Conservation (phyloP, 345 rosid species). For the Ricinus communis region DNA sequence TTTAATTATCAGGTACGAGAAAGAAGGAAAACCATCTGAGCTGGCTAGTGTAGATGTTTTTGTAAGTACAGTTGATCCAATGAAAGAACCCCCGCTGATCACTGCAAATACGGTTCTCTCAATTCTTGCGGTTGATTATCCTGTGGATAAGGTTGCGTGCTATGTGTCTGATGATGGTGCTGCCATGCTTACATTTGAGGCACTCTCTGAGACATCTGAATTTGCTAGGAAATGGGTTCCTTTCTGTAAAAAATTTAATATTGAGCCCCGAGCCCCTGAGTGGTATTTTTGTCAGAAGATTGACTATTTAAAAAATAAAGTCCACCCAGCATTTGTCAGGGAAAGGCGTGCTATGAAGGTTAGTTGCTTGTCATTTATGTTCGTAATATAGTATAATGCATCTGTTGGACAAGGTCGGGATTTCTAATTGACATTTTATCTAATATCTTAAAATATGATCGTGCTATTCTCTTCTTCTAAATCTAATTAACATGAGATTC, state of each 20-base stretch:
- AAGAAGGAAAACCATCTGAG: constrained; percentile 91
- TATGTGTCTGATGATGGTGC: constrained; percentile 99
- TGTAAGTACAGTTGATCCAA: constrained; percentile 96
- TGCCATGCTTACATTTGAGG: constrained; percentile 99
- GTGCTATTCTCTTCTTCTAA: neutral
- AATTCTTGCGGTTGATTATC: constrained; percentile 97
- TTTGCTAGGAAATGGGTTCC: constrained; percentile 99
- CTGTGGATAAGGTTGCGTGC: constrained; percentile 88
- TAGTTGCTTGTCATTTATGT: constrained; percentile 15
- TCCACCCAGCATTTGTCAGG: constrained; percentile 91
- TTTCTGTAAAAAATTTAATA: constrained; percentile 81
- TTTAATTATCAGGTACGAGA: constrained; percentile 71
- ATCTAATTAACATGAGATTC: neutral
- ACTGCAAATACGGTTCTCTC: constrained; percentile 98
- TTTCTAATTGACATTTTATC: neutral
- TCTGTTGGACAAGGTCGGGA: neutral
- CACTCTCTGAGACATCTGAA: constrained; percentile 96
- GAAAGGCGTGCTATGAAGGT: constrained; percentile 99
- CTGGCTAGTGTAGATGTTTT: constrained; percentile 76
- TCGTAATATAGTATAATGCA: neutral
- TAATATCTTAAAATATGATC: neutral
- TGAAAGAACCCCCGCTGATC: constrained; percentile 97
- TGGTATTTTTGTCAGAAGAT: constrained; percentile 96
- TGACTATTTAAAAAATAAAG: constrained; percentile 91
- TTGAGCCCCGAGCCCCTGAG: constrained; percentile 98